Base-by-base conservation (phyloP, 169 alveolate genomes). In the Toxoplasma gondii region DNA sequence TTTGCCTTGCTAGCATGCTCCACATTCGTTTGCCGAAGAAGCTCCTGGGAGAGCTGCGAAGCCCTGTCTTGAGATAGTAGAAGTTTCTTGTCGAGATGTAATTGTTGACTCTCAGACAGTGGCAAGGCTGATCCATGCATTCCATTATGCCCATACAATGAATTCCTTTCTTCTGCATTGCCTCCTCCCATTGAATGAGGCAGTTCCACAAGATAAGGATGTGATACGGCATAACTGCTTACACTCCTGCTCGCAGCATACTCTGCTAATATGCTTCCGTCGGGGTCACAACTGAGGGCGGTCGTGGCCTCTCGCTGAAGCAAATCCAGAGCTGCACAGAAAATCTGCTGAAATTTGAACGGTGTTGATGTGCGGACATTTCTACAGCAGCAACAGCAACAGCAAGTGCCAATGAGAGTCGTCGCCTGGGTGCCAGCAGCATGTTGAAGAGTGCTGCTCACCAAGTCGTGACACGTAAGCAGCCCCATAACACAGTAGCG, bases 381-480 rank as follows among this genome's bases (percentile, higher is more conserved):
- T 36, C 86, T 45, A n/a, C 86, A 78, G 45, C 86, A 78, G 86
- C 86, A 78, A 45, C 86, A 78, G 22, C 86, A 78, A 27, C 86
- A 78, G 86, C 86, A 78, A 64, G 74, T 64, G 74, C 74, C 74
- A 10, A 64, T 64, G 74, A 64, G n/a, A 64, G 74, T 27, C 86
- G 86, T 29, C 43, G 45, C 86, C 44, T 38, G 86, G 12, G 19
- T 12, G 86, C 86, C 86, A 27, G 44, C 39, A 16, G 27, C 45
- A 16, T 78, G 49, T 45, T 78, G 86, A n/a, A 78, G 45, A 19
- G 44, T 16, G 29, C 74, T 64, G 74, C 43, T 78, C 7, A 78
- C 39, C 44, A 78, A n/a, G 45, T 78, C 86, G 29, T 78, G 86
- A 78, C 86, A 78, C 39, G 49, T 10, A 9, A 78, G 86, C 49